phyloP scores from a whole-genome alignment of 495 filamentous ascomycete genomes.

The Penicillium angulare region DNA sequence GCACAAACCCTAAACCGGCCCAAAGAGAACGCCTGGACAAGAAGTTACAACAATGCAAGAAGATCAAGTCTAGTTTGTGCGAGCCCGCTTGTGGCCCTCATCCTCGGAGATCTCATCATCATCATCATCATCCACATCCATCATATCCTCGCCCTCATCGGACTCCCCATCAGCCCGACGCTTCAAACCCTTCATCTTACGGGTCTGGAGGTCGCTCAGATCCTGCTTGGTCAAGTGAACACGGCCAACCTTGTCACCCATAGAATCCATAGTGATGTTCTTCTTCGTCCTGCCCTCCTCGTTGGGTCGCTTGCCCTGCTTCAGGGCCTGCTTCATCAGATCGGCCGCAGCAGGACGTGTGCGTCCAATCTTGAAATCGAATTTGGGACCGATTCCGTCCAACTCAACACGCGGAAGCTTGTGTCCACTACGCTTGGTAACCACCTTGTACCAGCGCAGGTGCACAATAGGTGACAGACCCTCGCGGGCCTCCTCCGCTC shows the following conservation, averaged over 20 bases:
- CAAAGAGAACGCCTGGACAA: constrained; percentile 28
- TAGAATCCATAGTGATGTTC: constrained; percentile 85
- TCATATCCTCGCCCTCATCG: constrained; percentile 42
- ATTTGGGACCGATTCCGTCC: constrained; percentile 92
- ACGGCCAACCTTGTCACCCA: constrained; percentile 93
- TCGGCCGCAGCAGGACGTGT: constrained; percentile 71
- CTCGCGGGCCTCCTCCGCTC: constrained; percentile 70
- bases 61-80: constrained; percentile 29
- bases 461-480: constrained; percentile 67
- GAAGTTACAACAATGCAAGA: constrained; percentile 28
- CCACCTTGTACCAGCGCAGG: constrained; percentile 78
- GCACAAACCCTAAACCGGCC: constrained; percentile 26
- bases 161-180: constrained; percentile 58
- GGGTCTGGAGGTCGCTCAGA: constrained; percentile 79
- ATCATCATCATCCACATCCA: constrained; percentile 45
- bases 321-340: constrained; percentile 86
- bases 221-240: constrained; percentile 94
- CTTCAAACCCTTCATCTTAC: constrained; percentile 99
- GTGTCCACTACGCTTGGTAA: constrained; percentile 82
- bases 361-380: constrained; percentile 88
- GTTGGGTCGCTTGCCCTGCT: constrained; percentile 68
- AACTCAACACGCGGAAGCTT: constrained; percentile 86
- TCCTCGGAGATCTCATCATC: constrained; percentile 26
- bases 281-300: constrained; percentile 72
- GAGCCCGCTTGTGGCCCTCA: constrained; percentile 39